Conservation (phyloP, 345 rosid species). For the Nephelium lappaceum region DNA sequence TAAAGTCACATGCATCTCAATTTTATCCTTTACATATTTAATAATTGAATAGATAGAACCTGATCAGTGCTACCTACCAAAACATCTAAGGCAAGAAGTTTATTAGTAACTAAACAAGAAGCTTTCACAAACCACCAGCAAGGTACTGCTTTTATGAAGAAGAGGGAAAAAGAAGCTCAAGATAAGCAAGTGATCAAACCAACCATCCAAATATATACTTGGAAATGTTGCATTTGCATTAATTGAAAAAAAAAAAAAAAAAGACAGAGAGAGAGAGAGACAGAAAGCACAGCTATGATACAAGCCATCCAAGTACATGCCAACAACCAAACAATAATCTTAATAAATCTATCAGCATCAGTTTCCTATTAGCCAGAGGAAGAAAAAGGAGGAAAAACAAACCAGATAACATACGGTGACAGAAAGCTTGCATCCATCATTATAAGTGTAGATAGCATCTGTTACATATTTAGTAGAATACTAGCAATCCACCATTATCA, state of each 20-base stretch:
- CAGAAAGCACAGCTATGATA: too few species aligned
- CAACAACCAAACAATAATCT: not conserved
- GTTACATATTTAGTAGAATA: not conserved
- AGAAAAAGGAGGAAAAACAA: not conserved
- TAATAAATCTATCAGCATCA: not conserved
- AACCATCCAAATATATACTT: not conserved
- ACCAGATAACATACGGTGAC: not conserved
- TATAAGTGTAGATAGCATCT: not conserved
- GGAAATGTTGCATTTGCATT: not conserved
- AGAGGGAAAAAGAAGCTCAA: not conserved
- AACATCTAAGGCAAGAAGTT: not conserved
- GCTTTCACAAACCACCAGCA: not conserved
- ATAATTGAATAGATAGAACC: not conserved
- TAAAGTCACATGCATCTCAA: not conserved
- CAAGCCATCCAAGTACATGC: not conserved
- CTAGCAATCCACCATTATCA: too few species aligned
- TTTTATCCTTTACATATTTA: not conserved
- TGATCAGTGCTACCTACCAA: not conserved
- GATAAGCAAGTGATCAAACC: not conserved
- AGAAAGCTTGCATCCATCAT: not conserved
- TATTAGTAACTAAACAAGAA: not conserved
- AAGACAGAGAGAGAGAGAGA: too few species aligned
- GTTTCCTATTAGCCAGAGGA: not conserved
- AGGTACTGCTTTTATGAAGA: not conserved
- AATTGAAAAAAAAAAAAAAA: too few species aligned